Conservation (phyloP, 1,139 yeast species). For the Hemisphaericaspora xylanilytica region DNA sequence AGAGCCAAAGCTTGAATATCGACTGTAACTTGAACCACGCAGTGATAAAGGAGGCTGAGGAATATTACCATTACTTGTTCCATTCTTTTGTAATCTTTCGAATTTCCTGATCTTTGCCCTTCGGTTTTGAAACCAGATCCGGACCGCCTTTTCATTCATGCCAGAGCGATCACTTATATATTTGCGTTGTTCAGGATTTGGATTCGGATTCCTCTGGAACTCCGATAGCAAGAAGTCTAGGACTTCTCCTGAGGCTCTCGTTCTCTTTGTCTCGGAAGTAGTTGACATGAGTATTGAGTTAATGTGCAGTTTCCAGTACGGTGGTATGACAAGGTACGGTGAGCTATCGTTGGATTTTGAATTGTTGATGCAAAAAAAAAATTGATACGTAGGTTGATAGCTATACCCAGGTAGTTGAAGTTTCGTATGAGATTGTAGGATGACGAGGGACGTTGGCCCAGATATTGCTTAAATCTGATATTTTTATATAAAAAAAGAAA, state of each 20-base stretch:
- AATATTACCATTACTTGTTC: neutral
- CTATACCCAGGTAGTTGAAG: too few relatives aligned
- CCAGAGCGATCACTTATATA: constrained; percentile 72
- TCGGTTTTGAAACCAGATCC: constrained; percentile 94
- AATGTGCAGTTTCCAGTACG: neutral
- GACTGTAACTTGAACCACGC: constrained; percentile 4
- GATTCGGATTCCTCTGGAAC: constrained; percentile 71
- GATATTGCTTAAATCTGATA: too few relatives aligned
- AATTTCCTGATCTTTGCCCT: constrained; percentile 74
- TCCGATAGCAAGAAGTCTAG: constrained; percentile 66
- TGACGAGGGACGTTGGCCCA: too few relatives aligned
- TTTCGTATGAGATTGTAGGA: too few relatives aligned
- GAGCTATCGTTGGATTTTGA: too few relatives aligned
- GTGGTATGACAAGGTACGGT: too few relatives aligned
- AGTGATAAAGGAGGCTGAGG: constrained; percentile 10
- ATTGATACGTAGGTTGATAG: too few relatives aligned
- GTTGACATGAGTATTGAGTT: neutral
- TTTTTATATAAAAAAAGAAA: too few relatives aligned
- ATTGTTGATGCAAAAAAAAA: neutral
- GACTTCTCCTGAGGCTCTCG: constrained; percentile 83
- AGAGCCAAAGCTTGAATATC: constrained; percentile 5
- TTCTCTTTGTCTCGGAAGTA: constrained; percentile 29
- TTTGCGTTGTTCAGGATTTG: constrained; percentile 64
- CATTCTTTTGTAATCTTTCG: constrained; percentile 36
- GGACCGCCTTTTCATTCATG: constrained; percentile 87